Evolutionary conservation across 352 stramenopile species (phyloP), one percentile per base, ranked within the genome.

Genomic region (Pilasporangium apinafurcum): DNA sequence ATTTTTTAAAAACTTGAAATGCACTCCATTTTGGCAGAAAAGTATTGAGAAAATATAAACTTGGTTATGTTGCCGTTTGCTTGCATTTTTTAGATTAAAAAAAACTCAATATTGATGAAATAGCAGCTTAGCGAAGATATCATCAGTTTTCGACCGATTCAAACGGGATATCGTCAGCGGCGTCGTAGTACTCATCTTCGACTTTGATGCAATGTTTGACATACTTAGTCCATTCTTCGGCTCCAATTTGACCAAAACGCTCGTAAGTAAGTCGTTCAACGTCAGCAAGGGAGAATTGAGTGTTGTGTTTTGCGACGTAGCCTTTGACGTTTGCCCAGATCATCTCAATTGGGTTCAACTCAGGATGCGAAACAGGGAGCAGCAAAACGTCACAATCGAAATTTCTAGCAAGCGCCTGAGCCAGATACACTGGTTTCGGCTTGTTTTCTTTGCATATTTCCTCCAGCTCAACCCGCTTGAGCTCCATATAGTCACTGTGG

Each of bases 271-370:
- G 30, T n/a, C 30, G 12, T 34, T 34, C 30, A n/a, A 34, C 30
- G 12, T 34, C 30, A 12, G 12, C n/a, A 12, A 34, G n/a, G 30
- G 36, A 42, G 24, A 42, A 42, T 12, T 35, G 12, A 12, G n/a
- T 16, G 24, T 42, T 42, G 12, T 34, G 12, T 34, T 41, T 38
- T 43, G 42, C 42, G 26, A 24, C 17, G 44, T 39, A 43, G 14
- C 43, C 31, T 49, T 49, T 49, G 28, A 49, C 30, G 44, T 46
- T 43, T 31, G 43, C 43, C 43, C 43, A 49, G 30, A 46, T 32
- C 43, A 49, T 49, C 17, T 49, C 12, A 24, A 49, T 49, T 8
- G 43, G 32, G 24, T 49, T 49, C 17, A 49, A 14, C 30, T 49
- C 14, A 18, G 32, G 22, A 24, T 45, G 20, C 17, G 30, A 27